A percentile compares a stretch with the other conserved stretches of the same genome.
Evolutionary conservation across 2,329 filamentous ascomycete species (phyloP).

Genomic region (Drechslerella coelobrocha): DNA sequence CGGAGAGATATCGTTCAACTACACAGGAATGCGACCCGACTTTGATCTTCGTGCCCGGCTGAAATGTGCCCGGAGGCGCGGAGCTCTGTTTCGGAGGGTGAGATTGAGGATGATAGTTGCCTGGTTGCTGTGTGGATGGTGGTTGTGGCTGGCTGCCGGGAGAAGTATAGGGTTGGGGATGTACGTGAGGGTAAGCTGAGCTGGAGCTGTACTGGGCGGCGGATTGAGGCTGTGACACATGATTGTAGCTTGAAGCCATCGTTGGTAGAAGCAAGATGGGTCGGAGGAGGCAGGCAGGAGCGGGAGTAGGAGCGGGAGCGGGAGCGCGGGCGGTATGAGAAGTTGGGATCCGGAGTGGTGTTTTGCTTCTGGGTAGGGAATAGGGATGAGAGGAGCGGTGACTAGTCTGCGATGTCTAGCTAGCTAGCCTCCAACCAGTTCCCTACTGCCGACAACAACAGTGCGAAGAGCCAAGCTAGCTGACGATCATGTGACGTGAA

Average conservation of each 20-base stretch:
- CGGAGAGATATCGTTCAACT: conserved; percentile 96
- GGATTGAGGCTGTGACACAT: conserved; percentile 31
- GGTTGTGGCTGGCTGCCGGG: conserved; percentile 29
- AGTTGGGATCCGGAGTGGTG: conserved; percentile 19
- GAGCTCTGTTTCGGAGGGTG: conserved; percentile 54
- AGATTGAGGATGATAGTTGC: conserved; percentile 51
- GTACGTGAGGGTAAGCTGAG: conserved; percentile 17
- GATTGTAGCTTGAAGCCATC: conserved; percentile 50
- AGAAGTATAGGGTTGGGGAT: conserved; percentile 25
- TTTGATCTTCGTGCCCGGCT: conserved; percentile 93
- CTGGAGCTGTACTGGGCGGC: conserved; percentile 37
- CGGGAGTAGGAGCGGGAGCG: conserved; percentile 15
- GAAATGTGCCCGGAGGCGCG: conserved; percentile 77
- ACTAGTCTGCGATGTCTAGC: not conserved
- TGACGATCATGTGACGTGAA: conserved; percentile 22
- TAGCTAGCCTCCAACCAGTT: not conserved
- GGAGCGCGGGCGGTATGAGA: conserved; percentile 23
- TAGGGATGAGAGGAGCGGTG: not conserved
- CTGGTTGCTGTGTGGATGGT: conserved; percentile 24
- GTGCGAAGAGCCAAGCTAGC: conserved; percentile 5
- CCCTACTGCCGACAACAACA: not conserved
- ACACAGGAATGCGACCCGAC: conserved; percentile 90
- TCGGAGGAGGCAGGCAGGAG: conserved; percentile 41
- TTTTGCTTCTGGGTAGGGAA: conserved; percentile 10
- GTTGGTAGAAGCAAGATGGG: conserved; percentile 49